A percentile compares a stretch with the other conserved stretches of the same genome.
Conservation (phyloP, 345 rosid species). For the Citrus maxima region DNA sequence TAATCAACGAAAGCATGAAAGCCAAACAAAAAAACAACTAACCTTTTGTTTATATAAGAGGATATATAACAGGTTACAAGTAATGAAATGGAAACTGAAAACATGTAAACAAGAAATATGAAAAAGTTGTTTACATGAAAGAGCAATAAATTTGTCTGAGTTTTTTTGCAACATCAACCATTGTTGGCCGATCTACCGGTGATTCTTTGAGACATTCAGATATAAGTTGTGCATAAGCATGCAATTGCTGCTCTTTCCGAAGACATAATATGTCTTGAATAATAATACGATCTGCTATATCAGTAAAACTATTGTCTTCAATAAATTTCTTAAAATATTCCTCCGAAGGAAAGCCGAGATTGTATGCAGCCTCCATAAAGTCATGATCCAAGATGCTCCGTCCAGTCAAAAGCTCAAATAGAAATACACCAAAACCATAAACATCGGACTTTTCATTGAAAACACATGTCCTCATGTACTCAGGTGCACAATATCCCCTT, state of each 20-base stretch:
- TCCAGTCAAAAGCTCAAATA: background rate
- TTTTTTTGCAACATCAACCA: slow-evolving; percentile 17
- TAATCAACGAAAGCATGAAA: too few relatives aligned
- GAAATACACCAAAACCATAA: slow-evolving; percentile 1
- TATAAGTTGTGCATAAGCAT: background rate
- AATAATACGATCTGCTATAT: slow-evolving; percentile 5
- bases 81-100: too few relatives aligned
- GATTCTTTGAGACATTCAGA: background rate
- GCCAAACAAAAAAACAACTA: too few relatives aligned
- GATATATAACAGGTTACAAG: too few relatives aligned
- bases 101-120: background rate
- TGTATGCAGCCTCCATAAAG: too few relatives aligned
- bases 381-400: too few relatives aligned
- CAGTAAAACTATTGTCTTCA: background rate
- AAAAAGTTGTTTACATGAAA: too few relatives aligned
- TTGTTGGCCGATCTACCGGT: slow-evolving; percentile 13
- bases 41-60: too few relatives aligned
- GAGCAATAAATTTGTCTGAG: background rate
- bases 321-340: background rate
- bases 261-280: background rate
- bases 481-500: slow-evolving; percentile 5
- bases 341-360: too few relatives aligned
- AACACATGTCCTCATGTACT: slow-evolving; percentile 32
- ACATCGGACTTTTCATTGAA: slow-evolving; percentile 25
- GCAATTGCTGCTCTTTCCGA: background rate